phyloP scores from a whole-genome alignment of 768 basidiomycete species.

The Suillus hirtellus region DNA sequence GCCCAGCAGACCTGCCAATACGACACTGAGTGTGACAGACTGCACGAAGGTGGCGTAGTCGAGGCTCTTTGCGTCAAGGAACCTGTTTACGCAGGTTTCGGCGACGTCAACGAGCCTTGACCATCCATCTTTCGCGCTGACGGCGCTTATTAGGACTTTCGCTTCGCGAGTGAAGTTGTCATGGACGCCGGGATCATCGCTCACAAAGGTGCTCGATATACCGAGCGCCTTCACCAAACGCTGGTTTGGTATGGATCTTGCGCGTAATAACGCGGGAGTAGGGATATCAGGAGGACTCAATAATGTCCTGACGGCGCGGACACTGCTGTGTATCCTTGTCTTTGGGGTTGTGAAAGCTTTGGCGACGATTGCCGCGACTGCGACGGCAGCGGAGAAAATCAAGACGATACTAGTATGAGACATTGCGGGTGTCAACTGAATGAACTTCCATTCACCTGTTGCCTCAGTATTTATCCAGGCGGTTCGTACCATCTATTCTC shows the following conservation, averaged over 20 bases:
- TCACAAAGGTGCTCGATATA: constrained; percentile 55
- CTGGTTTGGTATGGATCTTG: constrained; percentile 24
- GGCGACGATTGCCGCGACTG: not conserved
- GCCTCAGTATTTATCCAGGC: not conserved
- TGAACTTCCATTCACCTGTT: not conserved
- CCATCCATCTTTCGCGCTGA: constrained; percentile 19
- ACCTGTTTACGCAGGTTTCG: constrained; percentile 12
- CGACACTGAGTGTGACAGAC: constrained; percentile 37
- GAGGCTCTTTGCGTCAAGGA: not conserved
- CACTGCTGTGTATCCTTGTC: constrained; percentile 15
- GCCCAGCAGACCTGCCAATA: constrained; percentile 41
- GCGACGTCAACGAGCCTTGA: constrained; percentile 14
- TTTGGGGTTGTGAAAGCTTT: constrained; percentile 7
- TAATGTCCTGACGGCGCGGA: constrained; percentile 10
- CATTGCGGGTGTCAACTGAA: not conserved
- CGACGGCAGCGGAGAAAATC: not conserved
- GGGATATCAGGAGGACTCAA: constrained; percentile 20
- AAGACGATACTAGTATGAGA: not conserved
- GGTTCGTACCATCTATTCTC: not conserved
- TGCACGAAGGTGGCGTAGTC: constrained; percentile 41
- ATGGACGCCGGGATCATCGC: constrained; percentile 32
- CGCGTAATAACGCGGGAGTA: constrained; percentile 16
- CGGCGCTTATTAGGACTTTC: constrained; percentile 21
- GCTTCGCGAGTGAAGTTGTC: constrained; percentile 24
- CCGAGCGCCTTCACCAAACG: constrained; percentile 29